Conservation (phyloP, 1,139 yeast genomes). For the Lodderomyces jiufengensis region DNA sequence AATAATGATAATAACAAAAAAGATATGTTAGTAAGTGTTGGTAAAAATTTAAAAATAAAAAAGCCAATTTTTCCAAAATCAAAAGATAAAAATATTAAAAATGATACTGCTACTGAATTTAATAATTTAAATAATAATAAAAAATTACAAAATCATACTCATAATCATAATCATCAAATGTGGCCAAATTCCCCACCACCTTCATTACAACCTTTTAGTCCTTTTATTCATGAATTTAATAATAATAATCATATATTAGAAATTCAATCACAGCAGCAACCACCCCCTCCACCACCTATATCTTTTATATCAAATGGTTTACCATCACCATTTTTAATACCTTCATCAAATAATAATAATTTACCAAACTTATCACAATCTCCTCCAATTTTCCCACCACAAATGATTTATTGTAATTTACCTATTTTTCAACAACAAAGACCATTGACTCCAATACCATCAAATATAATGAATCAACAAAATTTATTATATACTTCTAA, state of each 20-base stretch:
- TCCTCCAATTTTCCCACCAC: slow-evolving; percentile 1
- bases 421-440: too few relatives aligned
- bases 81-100: slow-evolving; percentile 1
- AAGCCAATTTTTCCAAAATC: slow-evolving; percentile 14
- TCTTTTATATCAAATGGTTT: background rate
- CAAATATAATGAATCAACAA: too few relatives aligned
- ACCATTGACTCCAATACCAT: too few relatives aligned
- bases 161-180: background rate
- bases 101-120: too few relatives aligned
- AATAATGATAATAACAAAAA: slow-evolving; percentile 3
- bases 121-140: too few relatives aligned
- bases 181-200: background rate
- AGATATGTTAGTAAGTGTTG: slow-evolving; percentile 12
- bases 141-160: slow-evolving; percentile 5
- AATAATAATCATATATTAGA: too few relatives aligned
- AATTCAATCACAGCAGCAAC: background rate
- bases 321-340: slow-evolving; percentile 1
- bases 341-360: background rate
- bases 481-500: too few relatives aligned
- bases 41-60: slow-evolving; percentile 13
- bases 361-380: background rate
- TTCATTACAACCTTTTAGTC: background rate
- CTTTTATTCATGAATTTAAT: too few relatives aligned
- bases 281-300: background rate
- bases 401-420: background rate